These are phyloP conservation scores for Suillus decipiens DNA, from an alignment of 768 basidiomycete genomes.

Conservation along the genomic window DNA sequence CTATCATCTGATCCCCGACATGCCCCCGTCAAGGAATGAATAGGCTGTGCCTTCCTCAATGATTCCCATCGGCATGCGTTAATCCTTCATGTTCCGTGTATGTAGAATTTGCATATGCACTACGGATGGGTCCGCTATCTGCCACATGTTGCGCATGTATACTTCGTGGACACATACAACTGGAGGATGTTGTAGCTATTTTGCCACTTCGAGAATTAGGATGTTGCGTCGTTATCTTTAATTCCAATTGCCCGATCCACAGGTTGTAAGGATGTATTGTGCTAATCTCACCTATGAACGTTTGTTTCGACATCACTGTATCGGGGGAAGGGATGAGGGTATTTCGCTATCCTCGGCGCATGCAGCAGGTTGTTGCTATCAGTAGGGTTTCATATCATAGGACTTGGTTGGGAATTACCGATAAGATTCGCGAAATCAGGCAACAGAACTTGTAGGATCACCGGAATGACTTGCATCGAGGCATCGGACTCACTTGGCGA, in stretches of 20 bases:
- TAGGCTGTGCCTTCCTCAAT: conserved; percentile 15
- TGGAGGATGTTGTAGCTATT: conserved; percentile 2
- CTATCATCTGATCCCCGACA: conserved; percentile 63
- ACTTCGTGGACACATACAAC: neutral
- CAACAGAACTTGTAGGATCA: conserved; percentile 2
- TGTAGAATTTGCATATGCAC: conserved; percentile 5
- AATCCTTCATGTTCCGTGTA: neutral
- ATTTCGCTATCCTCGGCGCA: conserved; percentile 7
- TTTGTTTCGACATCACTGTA: neutral
- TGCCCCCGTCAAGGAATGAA: conserved; percentile 42
- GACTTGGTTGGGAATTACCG: neutral
- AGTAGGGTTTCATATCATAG: conserved; percentile 1
- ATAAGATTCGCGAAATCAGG: conserved; percentile 8
- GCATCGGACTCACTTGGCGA: neutral
- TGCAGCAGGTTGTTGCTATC: conserved; percentile 2
- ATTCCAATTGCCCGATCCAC: conserved; percentile 16
- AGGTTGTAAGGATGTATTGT: neutral
- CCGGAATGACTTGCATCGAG: conserved; percentile 2
- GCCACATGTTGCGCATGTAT: neutral
- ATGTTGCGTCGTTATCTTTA: conserved; percentile 16
- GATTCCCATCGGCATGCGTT: conserved; percentile 1
- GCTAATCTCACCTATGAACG: conserved; percentile 5
- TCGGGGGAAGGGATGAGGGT: conserved; percentile 5
- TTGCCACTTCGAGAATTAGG: conserved; percentile 3
- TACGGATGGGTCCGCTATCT: conserved; percentile 5